Evolutionary conservation across 202 grass and related monocot genomes (phyloP), one percentile per base, ranked within the genome.

Genomic region (Carex arenaria): DNA sequence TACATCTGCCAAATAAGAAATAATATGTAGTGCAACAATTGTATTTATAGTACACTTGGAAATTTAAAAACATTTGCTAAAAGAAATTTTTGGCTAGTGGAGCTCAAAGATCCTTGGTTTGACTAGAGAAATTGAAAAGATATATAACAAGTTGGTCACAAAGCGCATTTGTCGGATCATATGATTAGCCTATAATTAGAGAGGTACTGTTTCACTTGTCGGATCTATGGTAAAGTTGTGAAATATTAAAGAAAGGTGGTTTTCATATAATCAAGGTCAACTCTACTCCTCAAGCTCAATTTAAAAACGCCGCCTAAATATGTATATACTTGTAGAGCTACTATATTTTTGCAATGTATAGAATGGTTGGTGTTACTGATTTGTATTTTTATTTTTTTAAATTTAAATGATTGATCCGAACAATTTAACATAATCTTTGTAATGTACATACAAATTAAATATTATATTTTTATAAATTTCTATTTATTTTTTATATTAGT

Each of bases 81-180:
- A 42, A 8, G 7, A 8, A 42, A 42, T 2, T 10, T 10, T 75
- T 3, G 47, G 9, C 47, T 12, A 51, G 47, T 19, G 72, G 51
- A 56, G 13, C 45, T 47, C 31, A 28, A 10, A 55, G 47, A 75
- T 31, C 3, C 5, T 55, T 53, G 45, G 20, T 53, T 75, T 75
- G 72, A 75, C 49, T 45, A 55, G 51, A 55, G 22, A 75, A 53
- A 72, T 52, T 54, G 5, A 31, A 54, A 55, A 18, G 72, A 55
- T 45, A 18, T 13, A 54, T 28, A 75, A 6, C 72, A 53, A 75
- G 49, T 55, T 54, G 72, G 47, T 26, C 47, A 75, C 72, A 75
- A 74, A 75, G 72, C 72, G 72, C 72, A 75, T 31, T 55, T 75
- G n/a, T 55, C 22, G 72, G 72, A 75, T 75, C 23, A 28, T 55